Conservation (phyloP, 1,284 basidiomycete genomes). For the Laetiporus sulphureus region DNA sequence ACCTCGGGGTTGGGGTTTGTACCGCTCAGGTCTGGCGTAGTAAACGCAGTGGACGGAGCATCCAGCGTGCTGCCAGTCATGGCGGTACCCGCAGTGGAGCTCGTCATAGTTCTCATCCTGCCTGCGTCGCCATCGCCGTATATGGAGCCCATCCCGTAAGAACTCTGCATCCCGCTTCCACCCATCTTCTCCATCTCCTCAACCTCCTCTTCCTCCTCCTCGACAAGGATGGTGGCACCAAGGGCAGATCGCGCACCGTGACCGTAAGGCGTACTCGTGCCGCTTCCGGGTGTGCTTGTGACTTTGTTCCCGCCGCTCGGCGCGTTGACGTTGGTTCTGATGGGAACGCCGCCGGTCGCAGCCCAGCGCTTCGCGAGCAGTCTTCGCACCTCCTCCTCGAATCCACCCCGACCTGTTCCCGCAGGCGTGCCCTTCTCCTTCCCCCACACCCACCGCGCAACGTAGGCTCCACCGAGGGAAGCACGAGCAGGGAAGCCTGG, state of each 20-base stretch:
- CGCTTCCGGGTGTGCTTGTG: conserved; percentile 39
- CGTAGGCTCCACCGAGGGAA: conserved; percentile 64
- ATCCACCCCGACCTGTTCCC: conserved; percentile 46
- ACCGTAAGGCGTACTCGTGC: conserved; percentile 57
- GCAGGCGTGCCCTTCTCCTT: conserved; percentile 39
- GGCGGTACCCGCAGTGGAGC: conserved; percentile 42
- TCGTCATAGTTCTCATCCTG: conserved; percentile 38
- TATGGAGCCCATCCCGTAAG: conserved; percentile 16
- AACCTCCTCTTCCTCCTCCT: conserved; percentile 70
- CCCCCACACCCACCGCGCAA: conserved; percentile 78
- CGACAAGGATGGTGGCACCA: conserved; percentile 54
- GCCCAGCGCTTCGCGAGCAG: conserved; percentile 68
- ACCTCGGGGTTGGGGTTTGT: conserved; percentile 25
- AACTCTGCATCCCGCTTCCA: conserved; percentile 14
- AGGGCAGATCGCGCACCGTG: conserved; percentile 43
- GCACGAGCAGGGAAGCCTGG: conserved; percentile 60
- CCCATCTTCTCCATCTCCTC: conserved; percentile 43
- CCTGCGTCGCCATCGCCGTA: conserved; percentile 30
- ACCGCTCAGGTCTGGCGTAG: conserved; percentile 52
- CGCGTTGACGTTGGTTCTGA: conserved; percentile 52
- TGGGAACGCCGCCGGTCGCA: conserved; percentile 43
- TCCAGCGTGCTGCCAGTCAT: conserved; percentile 29
- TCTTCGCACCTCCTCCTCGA: conserved; percentile 71
- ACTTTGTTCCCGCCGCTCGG: conserved; percentile 20
- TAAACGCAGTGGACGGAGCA: conserved; percentile 49